Evolutionary conservation across 2,329 filamentous ascomycete genomes (phyloP), one percentile per base, ranked within the genome.

Genomic region (Colletotrichum sidae): DNA sequence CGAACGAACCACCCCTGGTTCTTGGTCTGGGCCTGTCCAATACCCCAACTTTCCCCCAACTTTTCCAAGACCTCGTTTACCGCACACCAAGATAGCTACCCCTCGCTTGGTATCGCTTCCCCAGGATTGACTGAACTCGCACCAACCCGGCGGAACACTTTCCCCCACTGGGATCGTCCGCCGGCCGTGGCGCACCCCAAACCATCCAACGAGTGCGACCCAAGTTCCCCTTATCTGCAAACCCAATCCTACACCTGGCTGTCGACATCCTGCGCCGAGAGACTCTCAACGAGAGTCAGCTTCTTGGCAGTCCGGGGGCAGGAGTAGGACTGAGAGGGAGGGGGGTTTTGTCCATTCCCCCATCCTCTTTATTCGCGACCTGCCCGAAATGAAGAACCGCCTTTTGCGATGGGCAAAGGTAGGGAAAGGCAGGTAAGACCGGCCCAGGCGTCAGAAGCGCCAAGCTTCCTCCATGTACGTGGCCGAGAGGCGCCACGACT

Each of bases 31-130:
- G 42, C 46, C 58, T 62, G 46, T 42, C 52, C 9, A 46, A 41
- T 66, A 66, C 63, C 63, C 63, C 58, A 66, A 66, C 61, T 47
- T 60, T 55, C 49, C 60, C 60, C 60, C 42, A 60, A 64, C 57
- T 56, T 56, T 56, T 49, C 58, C 59, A 66, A 63, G 52, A 41
- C 4, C 25, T 42, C 15, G 38, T 13, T 45, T 55, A 13, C 42
- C 15, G 11, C 17, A 33, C 49, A 55, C 58, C 63, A 53, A 49
- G 45, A 17, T 51, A 55, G 39, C 46, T 53, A 56, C n/a, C 42
- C 58, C 62, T 50, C 52, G 25, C 25, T 15, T 53, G 39, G 41
- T 55, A 51, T 63, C 47, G 47, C 47, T 62, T 63, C 52, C 59
- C 63, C 58, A 57, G 63, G 58, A 63, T 57, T 57, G 25, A 25